These are phyloP conservation scores for Globisporangium cystogenes DNA, from an alignment of 352 stramenopile genomes.

Conservation along the genomic window DNA sequence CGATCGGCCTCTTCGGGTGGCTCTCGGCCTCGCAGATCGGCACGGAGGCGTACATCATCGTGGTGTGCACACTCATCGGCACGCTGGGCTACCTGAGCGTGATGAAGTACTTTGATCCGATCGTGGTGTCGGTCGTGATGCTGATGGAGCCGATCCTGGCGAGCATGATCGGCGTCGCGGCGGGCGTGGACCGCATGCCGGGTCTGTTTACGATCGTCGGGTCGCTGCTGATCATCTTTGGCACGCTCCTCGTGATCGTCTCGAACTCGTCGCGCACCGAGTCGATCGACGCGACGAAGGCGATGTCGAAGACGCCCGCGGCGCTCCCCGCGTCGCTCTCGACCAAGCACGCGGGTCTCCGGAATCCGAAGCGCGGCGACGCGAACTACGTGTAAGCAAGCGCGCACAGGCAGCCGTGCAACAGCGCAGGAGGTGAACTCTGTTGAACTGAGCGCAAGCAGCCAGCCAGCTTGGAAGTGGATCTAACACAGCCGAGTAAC, in stretches of 20 bases:
- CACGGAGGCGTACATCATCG: constrained; percentile 78
- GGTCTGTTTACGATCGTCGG: constrained; percentile 67
- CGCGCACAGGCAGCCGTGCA: too few species aligned
- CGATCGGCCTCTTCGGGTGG: constrained; percentile 84
- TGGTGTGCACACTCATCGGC: constrained; percentile 84
- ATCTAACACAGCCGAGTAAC: too few species aligned
- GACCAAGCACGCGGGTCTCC: constrained; percentile 15
- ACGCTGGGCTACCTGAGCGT: constrained; percentile 89
- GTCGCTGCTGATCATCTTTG: constrained; percentile 65
- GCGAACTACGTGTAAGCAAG: constrained; percentile 1
- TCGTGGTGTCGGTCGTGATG: constrained; percentile 86
- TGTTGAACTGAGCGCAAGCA: too few species aligned
- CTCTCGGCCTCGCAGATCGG: constrained; percentile 52
- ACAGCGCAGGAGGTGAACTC: too few species aligned
- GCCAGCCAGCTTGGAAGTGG: too few species aligned
- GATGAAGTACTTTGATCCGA: constrained; percentile 92
- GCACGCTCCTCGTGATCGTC: constrained; percentile 72
- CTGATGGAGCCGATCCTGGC: constrained; percentile 86
- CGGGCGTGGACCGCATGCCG: constrained; percentile 70
- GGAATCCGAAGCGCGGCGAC: constrained; percentile 7
- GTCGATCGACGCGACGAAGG: constrained; percentile 75
- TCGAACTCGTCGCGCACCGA: constrained; percentile 79
- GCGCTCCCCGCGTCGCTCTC: constrained; percentile 36
- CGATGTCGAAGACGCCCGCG: constrained; percentile 41
- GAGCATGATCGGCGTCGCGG: constrained; percentile 63